These are phyloP conservation scores for Dryas drummondii DNA, from an alignment of 306 rosid genomes.

Conservation along the genomic window DNA sequence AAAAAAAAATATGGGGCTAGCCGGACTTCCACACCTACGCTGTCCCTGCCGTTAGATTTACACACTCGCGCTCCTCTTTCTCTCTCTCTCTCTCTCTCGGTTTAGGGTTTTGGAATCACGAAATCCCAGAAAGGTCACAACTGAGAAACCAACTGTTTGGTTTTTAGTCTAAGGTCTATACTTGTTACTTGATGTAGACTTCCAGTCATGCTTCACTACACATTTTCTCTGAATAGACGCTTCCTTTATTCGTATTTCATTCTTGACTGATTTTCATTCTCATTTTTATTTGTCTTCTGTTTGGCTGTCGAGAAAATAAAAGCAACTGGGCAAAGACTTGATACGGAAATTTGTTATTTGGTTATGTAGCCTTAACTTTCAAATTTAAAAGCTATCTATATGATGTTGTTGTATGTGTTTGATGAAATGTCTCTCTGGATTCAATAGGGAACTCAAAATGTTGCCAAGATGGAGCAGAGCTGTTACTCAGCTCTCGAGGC, in stretches of 20 bases:
- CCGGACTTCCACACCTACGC: constrained; percentile 13
- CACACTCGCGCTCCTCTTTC: background rate
- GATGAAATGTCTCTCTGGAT: constrained; percentile 1
- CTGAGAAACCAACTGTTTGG: too few relatives aligned
- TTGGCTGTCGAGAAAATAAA: background rate
- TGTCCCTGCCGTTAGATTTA: background rate
- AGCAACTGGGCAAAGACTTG: background rate
- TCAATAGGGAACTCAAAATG: constrained; percentile 41
- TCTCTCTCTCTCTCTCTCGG: background rate
- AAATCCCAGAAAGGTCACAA: too few relatives aligned
- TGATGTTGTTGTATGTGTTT: constrained; percentile 1
- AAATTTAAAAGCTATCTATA: background rate
- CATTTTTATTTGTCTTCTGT: background rate
- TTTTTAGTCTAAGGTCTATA: too few relatives aligned
- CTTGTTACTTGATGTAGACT: too few relatives aligned
- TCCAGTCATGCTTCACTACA: too few relatives aligned
- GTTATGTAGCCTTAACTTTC: too few relatives aligned
- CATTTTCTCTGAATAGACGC: too few relatives aligned
- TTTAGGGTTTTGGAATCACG: background rate
- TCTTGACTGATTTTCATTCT: background rate
- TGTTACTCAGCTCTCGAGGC: constrained; percentile 43
- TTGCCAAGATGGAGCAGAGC: constrained; percentile 58
- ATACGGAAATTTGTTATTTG: background rate
- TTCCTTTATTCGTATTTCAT: too few relatives aligned
- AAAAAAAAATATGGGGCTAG: background rate